Evolutionary conservation across 106 monocot species (phyloP), one percentile per base, ranked within the genome.

Genomic region (Acorus gramineus): DNA sequence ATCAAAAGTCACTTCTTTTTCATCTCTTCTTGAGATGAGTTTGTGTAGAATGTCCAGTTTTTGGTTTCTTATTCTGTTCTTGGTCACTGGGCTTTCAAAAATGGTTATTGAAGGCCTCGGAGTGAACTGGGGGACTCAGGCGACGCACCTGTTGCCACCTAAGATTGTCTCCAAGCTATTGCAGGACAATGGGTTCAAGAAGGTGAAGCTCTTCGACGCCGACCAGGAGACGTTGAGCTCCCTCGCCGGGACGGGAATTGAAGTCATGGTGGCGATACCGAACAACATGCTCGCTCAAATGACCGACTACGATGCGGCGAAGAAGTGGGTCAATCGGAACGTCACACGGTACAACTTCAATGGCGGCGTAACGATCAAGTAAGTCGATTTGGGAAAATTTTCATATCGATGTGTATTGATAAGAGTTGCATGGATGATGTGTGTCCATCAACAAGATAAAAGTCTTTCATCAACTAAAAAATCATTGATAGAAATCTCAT

Each of bases 81-180:
- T n/a, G n/a, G n/a, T n/a, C n/a, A n/a, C n/a, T n/a, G n/a, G n/a
- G n/a, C n/a, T n/a, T n/a, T n/a, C n/a, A n/a, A n/a, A n/a, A n/a
- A n/a, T n/a, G n/a, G n/a, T n/a, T n/a, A n/a, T n/a, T n/a, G 63
- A 50, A 12, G 63, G 64, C 3, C 53, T 77, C 2, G 84, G 84
- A 52, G 70, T 80, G 60, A 84, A 84, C 67, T 84, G 84, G 84
- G 84, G 84, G 47, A 84, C 84, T 8, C 61, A 66, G 77, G 80
- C 80, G 58, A 70, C 73, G 8, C 80, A 74, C 58, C 73, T 47
- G 49, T 46, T 84, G 60, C 77, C 80, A 43, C 80, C 84, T 28
- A 80, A 58, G 62, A 80, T 66, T 11, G 77, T 80, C 48, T 80
- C 71, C 11, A 66, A 80, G 77, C 57, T 84, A 70, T 42, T 84